These are phyloP conservation scores for Chaetoceros muelleri DNA, from an alignment of 108 stramenopile genomes.

Conservation along the genomic window DNA sequence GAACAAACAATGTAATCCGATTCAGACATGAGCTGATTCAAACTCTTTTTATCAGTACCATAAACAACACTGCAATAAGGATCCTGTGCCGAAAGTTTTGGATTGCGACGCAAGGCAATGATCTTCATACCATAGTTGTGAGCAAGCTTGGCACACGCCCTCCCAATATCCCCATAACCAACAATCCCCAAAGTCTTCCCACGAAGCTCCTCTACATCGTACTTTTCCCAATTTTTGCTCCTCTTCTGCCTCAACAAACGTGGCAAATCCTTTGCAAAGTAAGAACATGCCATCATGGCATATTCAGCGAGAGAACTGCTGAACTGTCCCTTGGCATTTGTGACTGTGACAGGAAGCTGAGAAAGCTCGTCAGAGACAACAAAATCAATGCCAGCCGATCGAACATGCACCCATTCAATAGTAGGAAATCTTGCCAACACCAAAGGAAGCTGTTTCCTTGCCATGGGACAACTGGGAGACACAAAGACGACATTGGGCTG, in stretches of 20 bases:
- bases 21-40: slow-evolving; percentile 28
- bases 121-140: slow-evolving; percentile 65
- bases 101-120: slow-evolving; percentile 60
- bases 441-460: slow-evolving; percentile 16
- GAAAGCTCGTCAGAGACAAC: slow-evolving; percentile 30
- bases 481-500: slow-evolving; percentile 29
- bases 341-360: slow-evolving; percentile 22
- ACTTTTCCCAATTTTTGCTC: slow-evolving; percentile 39
- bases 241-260: slow-evolving; percentile 35
- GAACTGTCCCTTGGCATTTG: slow-evolving; percentile 71
- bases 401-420: slow-evolving; percentile 39
- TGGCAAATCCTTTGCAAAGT: slow-evolving; percentile 84
- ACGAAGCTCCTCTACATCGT: slow-evolving; percentile 47
- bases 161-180: slow-evolving; percentile 78
- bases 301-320: slow-evolving; percentile 68
- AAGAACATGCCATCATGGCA: slow-evolving; percentile 53
- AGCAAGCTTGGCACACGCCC: slow-evolving; percentile 23
- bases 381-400: slow-evolving; percentile 37
- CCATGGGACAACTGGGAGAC: slow-evolving; percentile 21
- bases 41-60: slow-evolving; percentile 16
- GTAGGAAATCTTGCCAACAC: slow-evolving; percentile 16
- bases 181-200: slow-evolving; percentile 73
- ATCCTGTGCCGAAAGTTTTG: slow-evolving; percentile 34
- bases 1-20: slow-evolving; percentile 40
- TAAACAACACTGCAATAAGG: slow-evolving; percentile 36